A percentile compares a stretch with the other conserved stretches of the same genome.
Conservation (phyloP, 305 asterid species). For the Lippia alba region DNA sequence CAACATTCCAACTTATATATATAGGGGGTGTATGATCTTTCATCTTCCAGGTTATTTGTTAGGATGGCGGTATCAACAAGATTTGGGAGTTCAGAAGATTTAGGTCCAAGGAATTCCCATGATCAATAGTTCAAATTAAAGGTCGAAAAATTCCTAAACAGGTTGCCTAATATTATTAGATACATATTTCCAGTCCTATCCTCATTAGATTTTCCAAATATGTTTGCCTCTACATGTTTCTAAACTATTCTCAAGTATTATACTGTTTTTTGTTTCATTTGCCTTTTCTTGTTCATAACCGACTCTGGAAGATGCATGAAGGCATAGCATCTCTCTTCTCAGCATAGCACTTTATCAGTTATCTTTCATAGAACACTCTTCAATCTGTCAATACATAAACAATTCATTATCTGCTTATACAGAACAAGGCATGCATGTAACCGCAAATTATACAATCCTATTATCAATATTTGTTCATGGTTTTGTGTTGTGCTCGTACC, state of each 20-base stretch:
- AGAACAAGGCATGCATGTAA: conserved; percentile 3
- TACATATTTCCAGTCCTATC: background rate
- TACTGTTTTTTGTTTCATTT: conserved; percentile 6
- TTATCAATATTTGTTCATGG: background rate
- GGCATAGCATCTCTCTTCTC: conserved; percentile 37
- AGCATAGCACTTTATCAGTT: conserved; percentile 34
- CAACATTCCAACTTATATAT: conserved; percentile 27
- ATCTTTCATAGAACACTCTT: conserved; percentile 34
- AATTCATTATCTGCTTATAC: conserved; percentile 31
- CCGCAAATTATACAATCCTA: conserved; percentile 5
- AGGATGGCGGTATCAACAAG: background rate
- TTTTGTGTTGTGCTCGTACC: background rate
- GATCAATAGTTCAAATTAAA: conserved; percentile 1
- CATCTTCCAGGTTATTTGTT: conserved; percentile 3
- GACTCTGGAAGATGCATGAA: conserved; percentile 32
- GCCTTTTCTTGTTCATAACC: conserved; percentile 5
- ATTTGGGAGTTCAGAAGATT: background rate
- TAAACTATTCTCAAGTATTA: background rate
- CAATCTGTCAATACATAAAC: conserved; percentile 36
- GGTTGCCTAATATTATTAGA: conserved; percentile 10
- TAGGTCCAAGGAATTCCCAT: background rate
- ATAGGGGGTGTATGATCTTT: background rate
- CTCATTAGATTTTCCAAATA: background rate
- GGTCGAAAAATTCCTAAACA: conserved; percentile 5
- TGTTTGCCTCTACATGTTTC: conserved; percentile 11